phyloP scores from a whole-genome alignment of 768 basidiomycete species.

The Leccinum variicolor region DNA sequence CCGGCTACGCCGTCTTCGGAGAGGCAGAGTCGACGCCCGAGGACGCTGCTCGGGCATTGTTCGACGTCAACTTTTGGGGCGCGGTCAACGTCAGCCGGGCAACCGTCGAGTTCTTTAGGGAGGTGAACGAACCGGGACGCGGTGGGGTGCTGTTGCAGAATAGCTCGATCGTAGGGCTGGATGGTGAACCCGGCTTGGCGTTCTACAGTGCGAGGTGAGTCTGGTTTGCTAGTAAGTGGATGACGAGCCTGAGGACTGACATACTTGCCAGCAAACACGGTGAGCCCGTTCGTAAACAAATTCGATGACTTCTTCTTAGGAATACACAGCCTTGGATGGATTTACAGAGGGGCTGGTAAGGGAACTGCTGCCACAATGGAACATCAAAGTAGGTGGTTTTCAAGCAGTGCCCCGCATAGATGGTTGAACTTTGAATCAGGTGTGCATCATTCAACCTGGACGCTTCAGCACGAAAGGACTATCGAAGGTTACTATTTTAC shows the following conservation, averaged over 20 bases:
- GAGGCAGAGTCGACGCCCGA: slow-evolving; percentile 24
- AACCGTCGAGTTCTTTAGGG: slow-evolving; percentile 31
- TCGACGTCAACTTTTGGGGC: slow-evolving; percentile 30
- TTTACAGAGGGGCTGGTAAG: not conserved
- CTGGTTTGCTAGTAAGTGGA: not conserved
- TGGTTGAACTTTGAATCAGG: not conserved
- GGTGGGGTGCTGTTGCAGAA: slow-evolving; percentile 19
- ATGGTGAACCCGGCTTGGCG: not conserved
- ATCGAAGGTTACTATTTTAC: not conserved
- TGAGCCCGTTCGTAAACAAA: not conserved
- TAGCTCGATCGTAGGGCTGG: not conserved
- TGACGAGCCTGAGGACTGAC: not conserved
- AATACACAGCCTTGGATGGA: not conserved
- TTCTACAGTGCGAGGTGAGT: not conserved
- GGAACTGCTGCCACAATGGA: not conserved
- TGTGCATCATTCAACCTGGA: not conserved
- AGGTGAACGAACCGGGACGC: slow-evolving; percentile 30
- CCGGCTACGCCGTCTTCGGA: slow-evolving; percentile 12
- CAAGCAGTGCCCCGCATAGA: not conserved
- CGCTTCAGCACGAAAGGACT: not conserved
- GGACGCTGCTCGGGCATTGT: slow-evolving; percentile 17
- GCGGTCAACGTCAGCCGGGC: slow-evolving; percentile 25
- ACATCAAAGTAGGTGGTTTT: not conserved
- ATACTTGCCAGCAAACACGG: not conserved
- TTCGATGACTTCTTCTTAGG: not conserved